Evolutionary conservation across 108 stramenopile genomes (phyloP), one percentile per base, ranked within the genome.

Genomic region (Discostella pseudostelligera): DNA sequence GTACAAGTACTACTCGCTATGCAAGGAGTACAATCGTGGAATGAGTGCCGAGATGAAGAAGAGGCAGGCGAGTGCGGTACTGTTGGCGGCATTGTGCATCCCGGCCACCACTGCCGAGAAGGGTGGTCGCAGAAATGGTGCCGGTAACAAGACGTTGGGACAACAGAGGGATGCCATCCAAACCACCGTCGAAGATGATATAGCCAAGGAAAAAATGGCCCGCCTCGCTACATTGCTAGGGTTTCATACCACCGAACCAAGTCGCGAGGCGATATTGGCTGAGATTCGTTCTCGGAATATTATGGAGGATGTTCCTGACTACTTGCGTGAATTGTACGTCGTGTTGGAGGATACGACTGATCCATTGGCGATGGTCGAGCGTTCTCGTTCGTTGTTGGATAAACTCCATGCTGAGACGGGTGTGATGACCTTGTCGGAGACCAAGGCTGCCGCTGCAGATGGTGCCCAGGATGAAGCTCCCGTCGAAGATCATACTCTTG

Each of bases 141-240:
- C 17, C 50, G 37, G 20, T 20, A 50, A 40, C 36, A 37, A 22
- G 44, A 49, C 28, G 8, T 32, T 25, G 3, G 39, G 26, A 8
- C 32, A 32, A 32, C 58, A 59, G 42, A 42, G 81, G 19, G 75
- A 70, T 42, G 77, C 67, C 54, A 81, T 83, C 65, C 74, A 62
- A n/a, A 54, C 65, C 39, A 87, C 85, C 36, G 81, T 70, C 21
- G 79, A 85, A 22, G 92, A 89, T 65, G 95, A 95, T 63, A 81
- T 93, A 39, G 84, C 87, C 51, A 92, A 91, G 82, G 90, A 97
- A 67, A 98, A 96, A 81, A 96, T 83, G 79, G 80, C 83, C n/a
- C 87, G 96, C 22, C 93, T 98, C 87, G 96, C 97, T 7, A 85
- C 88, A n/a, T 76, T 98, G 51, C 78, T 98, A 22, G 95, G 94